A percentile compares a stretch with the other conserved stretches of the same genome.
Conservation (phyloP, 805 yeast genomes). For the Lipomyces sp. region DNA sequence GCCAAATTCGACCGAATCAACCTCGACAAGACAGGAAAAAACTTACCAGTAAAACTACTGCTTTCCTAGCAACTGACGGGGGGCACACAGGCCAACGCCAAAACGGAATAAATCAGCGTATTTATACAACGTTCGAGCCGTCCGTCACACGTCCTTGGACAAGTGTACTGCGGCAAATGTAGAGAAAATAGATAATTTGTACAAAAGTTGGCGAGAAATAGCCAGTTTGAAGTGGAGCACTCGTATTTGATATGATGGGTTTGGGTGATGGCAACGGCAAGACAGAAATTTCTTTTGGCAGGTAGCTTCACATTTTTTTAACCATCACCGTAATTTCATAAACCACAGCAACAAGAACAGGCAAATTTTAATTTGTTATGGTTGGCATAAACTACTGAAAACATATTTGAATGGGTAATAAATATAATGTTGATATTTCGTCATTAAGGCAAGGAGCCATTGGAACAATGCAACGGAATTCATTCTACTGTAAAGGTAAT, state of each 20-base stretch:
- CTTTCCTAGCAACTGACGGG: slow-evolving; percentile 7
- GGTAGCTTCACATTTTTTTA: no score
- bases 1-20: not conserved
- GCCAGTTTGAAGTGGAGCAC: not conserved
- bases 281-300: not conserved
- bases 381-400: no score
- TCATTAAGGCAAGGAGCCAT: no score
- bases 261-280: not conserved
- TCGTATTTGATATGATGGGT: not conserved
- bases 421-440: no score
- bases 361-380: no score
- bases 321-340: no score
- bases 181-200: not conserved
- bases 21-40: not conserved
- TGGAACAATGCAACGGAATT: no score
- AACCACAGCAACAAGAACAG: no score
- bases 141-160: slow-evolving; percentile 6
- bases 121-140: not conserved
- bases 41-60: not conserved
- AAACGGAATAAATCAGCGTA: slow-evolving; percentile 4
- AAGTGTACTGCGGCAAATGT: not conserved
- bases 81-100: slow-evolving; percentile 3
- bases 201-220: not conserved
- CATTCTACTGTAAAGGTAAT: not conserved
- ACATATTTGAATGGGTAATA: no score